Percentiles rank a stretch among this genome's conserved stretches.
phyloP scores from a whole-genome alignment of 2,329 filamentous ascomycete genomes.

The Penicillium olsonii region DNA sequence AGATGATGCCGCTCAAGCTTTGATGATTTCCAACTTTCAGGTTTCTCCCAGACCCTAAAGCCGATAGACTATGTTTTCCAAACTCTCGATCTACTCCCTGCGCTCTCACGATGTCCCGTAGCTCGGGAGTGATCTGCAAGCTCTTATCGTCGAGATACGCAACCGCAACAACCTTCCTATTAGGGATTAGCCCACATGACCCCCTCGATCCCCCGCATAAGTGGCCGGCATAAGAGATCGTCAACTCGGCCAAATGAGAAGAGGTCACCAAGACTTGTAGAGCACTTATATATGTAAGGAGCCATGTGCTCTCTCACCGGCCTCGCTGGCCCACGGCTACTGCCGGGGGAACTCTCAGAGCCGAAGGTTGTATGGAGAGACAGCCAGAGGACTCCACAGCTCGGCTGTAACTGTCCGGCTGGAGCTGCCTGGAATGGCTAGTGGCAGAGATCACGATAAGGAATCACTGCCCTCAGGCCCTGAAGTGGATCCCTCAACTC shows the following conservation, averaged over 20 bases:
- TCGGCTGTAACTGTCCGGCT: conserved; percentile 15
- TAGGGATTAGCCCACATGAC: conserved; percentile 15
- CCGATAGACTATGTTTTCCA: no score
- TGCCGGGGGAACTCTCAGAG: background rate
- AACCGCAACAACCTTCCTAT: conserved; percentile 14
- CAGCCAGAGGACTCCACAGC: background rate
- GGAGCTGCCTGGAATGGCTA: conserved; percentile 27
- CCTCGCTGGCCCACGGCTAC: background rate
- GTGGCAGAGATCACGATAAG: conserved; percentile 16
- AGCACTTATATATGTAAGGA: background rate
- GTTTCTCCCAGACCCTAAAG: no score
- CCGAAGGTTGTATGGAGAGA: background rate
- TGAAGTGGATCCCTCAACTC: conserved; percentile 2
- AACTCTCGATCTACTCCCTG: no score
- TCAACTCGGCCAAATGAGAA: background rate
- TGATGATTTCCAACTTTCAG: no score
- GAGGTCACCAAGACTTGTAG: background rate
- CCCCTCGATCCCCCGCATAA: conserved; percentile 10
- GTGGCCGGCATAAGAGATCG: conserved; percentile 1
- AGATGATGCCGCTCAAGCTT: no score
- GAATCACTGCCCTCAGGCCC: conserved; percentile 2
- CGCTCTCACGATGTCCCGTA: no score
- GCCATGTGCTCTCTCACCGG: background rate
- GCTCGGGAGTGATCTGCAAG: background rate
- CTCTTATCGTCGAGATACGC: conserved; percentile 4